Percentiles rank a stretch among this genome's conserved stretches.
phyloP scores from a whole-genome alignment of 148 eudicot genomes.

The Diospyros lotus region DNA sequence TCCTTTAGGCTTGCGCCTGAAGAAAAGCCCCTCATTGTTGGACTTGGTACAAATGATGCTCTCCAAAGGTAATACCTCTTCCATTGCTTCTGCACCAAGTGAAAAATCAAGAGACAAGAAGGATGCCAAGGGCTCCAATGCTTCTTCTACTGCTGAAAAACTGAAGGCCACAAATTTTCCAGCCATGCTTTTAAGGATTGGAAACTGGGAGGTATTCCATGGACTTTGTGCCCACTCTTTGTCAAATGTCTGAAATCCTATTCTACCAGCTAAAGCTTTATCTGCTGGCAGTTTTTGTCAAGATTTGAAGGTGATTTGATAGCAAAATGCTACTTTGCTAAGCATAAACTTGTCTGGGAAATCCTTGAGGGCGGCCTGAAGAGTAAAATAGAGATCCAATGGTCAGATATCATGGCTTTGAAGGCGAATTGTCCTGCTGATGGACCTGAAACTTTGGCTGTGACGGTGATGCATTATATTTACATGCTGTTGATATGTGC shows the following conservation, averaged over 20 bases:
- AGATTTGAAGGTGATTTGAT: slow-evolving; percentile 85
- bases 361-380: slow-evolving; percentile 84
- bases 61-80: slow-evolving; percentile 38
- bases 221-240: not conserved
- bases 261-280: slow-evolving; percentile 13
- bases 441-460: slow-evolving; percentile 61
- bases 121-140: slow-evolving; percentile 26
- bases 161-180: slow-evolving; percentile 84
- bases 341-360: slow-evolving; percentile 97
- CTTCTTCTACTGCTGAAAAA: slow-evolving; percentile 47
- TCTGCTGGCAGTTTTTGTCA: slow-evolving; percentile 63
- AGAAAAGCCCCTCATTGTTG: slow-evolving; percentile 68
- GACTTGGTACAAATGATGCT: slow-evolving; percentile 69
- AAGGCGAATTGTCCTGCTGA: slow-evolving; percentile 70
- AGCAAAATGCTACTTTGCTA: slow-evolving; percentile 95
- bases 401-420: slow-evolving; percentile 82
- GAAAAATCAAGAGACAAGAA: slow-evolving; percentile 27
- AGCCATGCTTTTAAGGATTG: slow-evolving; percentile 63
- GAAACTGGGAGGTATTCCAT: slow-evolving; percentile 73
- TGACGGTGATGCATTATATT: slow-evolving; percentile 47
- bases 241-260: not conserved
- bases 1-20: slow-evolving; percentile 68
- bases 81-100: slow-evolving; percentile 18
- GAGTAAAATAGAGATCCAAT: slow-evolving; percentile 89
- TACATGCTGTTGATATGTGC: not conserved